These are phyloP conservation scores for Rusavskia elegans DNA, from an alignment of 495 filamentous ascomycete species.

Conservation along the genomic window DNA sequence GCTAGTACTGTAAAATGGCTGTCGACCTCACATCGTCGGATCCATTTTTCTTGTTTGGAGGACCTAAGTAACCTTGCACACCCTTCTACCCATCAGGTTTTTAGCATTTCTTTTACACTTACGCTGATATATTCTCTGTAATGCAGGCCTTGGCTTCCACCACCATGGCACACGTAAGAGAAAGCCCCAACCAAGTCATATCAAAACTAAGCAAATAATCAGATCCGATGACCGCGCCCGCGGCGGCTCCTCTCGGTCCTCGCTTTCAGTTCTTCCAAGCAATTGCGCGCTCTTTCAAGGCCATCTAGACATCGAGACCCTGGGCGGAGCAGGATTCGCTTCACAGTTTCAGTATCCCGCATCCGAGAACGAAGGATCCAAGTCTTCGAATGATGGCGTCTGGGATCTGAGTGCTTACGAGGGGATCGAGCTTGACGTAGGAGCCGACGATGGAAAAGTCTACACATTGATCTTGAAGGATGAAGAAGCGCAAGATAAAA, in stretches of 20 bases:
- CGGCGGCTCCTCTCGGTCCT: constrained; percentile 48
- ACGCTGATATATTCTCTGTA: neutral
- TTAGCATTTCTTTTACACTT: neutral
- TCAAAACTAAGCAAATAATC: too few species aligned
- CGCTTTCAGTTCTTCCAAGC: constrained; percentile 21
- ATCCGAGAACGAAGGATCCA: constrained; percentile 17
- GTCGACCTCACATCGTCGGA: too few species aligned
- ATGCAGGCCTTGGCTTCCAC: constrained; percentile 39
- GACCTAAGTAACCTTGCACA: neutral
- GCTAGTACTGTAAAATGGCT: too few species aligned
- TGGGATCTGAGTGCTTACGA: constrained; percentile 44
- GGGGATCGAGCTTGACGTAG: constrained; percentile 32
- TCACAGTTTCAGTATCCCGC: constrained; percentile 44
- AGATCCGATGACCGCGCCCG: constrained; percentile 54
- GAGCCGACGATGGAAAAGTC: constrained; percentile 29
- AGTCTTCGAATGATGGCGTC: constrained; percentile 21
- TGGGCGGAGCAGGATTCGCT: constrained; percentile 74
- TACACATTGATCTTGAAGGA: constrained; percentile 69
- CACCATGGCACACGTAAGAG: constrained; percentile 38
- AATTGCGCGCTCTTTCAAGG: constrained; percentile 40
- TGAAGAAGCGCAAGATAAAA: constrained; percentile 32
- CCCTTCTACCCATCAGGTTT: too few species aligned
- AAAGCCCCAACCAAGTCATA: too few species aligned
- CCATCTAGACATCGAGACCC: constrained; percentile 50
- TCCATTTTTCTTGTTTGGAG: neutral